phyloP scores from a whole-genome alignment of 306 rosid genomes.

The Quercus gilva region DNA sequence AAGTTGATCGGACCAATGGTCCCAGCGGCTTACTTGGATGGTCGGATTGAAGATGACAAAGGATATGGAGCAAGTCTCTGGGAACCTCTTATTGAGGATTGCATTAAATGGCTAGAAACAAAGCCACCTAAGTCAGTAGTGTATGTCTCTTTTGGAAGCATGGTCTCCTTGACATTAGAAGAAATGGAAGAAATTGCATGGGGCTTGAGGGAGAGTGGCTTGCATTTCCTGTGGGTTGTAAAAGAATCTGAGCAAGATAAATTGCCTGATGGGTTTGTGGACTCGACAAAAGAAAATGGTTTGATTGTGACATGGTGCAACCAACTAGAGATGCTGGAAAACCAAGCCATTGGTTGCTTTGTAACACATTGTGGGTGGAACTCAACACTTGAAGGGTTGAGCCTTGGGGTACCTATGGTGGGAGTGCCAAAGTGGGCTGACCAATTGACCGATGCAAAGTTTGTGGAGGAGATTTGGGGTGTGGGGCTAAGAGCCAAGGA shows the following conservation, averaged over 20 bases:
- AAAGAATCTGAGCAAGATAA: slow-evolving; percentile 38
- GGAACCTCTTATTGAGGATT: slow-evolving; percentile 40
- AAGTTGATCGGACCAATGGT: slow-evolving; percentile 55
- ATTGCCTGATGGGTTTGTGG: slow-evolving; percentile 37
- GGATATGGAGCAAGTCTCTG: slow-evolving; percentile 55
- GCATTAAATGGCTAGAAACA: slow-evolving; percentile 39
- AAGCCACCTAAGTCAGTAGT: slow-evolving; percentile 37
- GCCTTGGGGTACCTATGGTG: slow-evolving; percentile 65
- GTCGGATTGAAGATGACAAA: slow-evolving; percentile 44
- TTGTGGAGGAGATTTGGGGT: slow-evolving; percentile 56
- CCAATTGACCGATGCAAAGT: slow-evolving; percentile 62
- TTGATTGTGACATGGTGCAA: slow-evolving; percentile 51
- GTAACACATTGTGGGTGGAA: slow-evolving; percentile 75
- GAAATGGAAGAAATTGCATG: slow-evolving; percentile 36
- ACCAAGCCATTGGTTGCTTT: slow-evolving; percentile 53
- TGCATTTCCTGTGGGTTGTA: slow-evolving; percentile 42
- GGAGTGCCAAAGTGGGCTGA: slow-evolving; percentile 69
- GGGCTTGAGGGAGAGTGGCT: slow-evolving; percentile 38
- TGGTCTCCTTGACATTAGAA: slow-evolving; percentile 41
- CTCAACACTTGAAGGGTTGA: slow-evolving; percentile 60
- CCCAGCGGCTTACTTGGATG: slow-evolving; percentile 48
- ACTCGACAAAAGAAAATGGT: slow-evolving; percentile 32
- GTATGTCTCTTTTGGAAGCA: slow-evolving; percentile 51
- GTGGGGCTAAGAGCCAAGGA: slow-evolving; percentile 61
- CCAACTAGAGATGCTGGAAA: slow-evolving; percentile 55